A percentile compares a stretch with the other conserved stretches of the same genome.
Conservation (phyloP, 75 land plant genomes). For the Cunninghamia lanceolata region DNA sequence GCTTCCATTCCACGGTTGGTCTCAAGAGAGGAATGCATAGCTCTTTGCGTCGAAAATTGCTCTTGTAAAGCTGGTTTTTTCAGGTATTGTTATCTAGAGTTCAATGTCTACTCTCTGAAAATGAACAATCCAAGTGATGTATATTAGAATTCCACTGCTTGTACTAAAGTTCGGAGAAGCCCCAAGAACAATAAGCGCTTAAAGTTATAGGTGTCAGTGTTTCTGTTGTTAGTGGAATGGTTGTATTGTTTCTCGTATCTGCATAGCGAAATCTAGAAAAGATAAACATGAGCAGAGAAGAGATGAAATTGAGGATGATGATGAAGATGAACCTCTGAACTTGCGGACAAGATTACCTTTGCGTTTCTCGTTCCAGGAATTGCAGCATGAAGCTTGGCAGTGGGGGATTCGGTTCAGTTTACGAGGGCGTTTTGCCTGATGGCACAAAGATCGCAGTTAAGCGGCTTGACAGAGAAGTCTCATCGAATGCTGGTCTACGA, state of each 20-base stretch:
- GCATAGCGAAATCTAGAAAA: neutral
- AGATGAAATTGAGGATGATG: neutral
- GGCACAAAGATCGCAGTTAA: constrained; percentile 12
- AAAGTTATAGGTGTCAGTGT: neutral
- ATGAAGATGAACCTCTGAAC: too few relatives aligned
- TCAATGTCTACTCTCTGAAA: constrained; percentile 19
- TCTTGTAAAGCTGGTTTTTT: constrained; percentile 40
- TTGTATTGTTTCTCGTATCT: neutral
- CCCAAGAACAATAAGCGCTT: neutral
- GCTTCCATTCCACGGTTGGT: neutral
- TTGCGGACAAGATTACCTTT: neutral
- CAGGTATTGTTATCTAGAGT: constrained; percentile 20
- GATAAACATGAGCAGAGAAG: neutral
- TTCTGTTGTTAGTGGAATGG: neutral
- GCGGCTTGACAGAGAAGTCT: neutral
- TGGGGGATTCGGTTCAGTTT: constrained; percentile 18
- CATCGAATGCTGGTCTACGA: neutral
- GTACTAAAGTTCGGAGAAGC: constrained; percentile 15
- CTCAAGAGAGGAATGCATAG: constrained; percentile 22
- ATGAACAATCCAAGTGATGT: neutral
- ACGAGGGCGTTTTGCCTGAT: constrained; percentile 5
- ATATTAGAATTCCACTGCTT: constrained; percentile 17
- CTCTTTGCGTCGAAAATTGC: constrained; percentile 31
- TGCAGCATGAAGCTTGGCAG: neutral
- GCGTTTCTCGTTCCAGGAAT: neutral